phyloP scores from a whole-genome alignment of 179 eudicot genomes.

The Corrigiola litoralis region DNA sequence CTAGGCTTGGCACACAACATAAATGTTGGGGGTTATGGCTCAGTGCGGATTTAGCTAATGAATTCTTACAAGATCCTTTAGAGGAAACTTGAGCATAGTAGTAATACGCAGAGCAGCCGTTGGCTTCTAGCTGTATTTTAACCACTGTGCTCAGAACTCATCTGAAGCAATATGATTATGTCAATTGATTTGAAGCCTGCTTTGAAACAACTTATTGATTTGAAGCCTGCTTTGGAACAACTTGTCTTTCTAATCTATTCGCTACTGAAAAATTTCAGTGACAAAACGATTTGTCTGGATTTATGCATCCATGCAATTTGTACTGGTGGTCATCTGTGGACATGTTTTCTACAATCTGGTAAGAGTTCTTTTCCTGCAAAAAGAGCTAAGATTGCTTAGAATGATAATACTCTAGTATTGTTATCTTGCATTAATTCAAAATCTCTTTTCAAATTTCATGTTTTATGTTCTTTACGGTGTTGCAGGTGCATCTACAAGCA shows the following conservation, averaged over 20 bases:
- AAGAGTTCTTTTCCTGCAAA: conserved; percentile 11
- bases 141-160: no score
- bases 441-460: background rate
- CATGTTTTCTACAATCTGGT: conserved; percentile 51
- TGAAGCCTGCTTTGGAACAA: background rate
- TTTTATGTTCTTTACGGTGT: background rate
- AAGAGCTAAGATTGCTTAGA: background rate
- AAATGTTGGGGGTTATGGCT: no score
- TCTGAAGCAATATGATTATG: background rate
- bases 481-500: conserved; percentile 34
- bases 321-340: conserved; percentile 41
- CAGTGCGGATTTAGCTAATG: no score
- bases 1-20: no score
- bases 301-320: conserved; percentile 43
- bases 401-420: background rate
- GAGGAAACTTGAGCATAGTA: no score
- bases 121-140: no score
- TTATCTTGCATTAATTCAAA: background rate
- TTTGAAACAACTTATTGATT: background rate
- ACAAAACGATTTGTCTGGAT: conserved; percentile 39
- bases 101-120: no score
- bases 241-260: background rate
- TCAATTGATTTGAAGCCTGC: background rate
- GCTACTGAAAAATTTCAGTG: conserved; percentile 24
- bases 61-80: no score